Evolutionary conservation across 2,329 filamentous ascomycete genomes (phyloP).

Genomic region (Parasarocladium wereldwijsianum): DNA sequence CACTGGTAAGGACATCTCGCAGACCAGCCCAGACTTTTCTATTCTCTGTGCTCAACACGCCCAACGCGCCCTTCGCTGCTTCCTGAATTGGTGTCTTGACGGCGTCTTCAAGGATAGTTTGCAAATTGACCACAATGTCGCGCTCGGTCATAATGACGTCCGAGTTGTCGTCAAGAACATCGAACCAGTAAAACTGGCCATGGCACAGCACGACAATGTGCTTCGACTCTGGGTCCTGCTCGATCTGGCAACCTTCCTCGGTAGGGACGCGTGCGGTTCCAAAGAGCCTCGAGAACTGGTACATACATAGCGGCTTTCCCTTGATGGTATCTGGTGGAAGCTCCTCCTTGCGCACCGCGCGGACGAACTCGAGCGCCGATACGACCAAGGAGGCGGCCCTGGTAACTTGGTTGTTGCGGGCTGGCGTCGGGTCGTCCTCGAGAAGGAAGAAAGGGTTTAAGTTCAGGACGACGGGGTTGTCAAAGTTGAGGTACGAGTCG

Average conservation of each 20-base stretch:
- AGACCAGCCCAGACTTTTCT: constrained; percentile 90
- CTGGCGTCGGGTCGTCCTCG: constrained; percentile 93
- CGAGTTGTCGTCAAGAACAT: constrained; percentile 85
- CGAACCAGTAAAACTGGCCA: constrained; percentile 98
- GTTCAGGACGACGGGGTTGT: constrained; percentile 94
- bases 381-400: constrained; percentile 83
- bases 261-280: constrained; percentile 91
- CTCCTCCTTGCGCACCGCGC: constrained; percentile 85
- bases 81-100: constrained; percentile 81
- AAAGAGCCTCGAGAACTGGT: constrained; percentile 91
- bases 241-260: constrained; percentile 87
- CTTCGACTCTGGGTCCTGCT: constrained; percentile 83
- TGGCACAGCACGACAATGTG: constrained; percentile 88
- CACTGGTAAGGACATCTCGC: constrained; percentile 72
- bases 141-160: constrained; percentile 96
- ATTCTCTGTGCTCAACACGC: constrained; percentile 91
- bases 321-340: constrained; percentile 76
- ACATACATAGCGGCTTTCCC: constrained; percentile 86
- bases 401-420: constrained; percentile 91
- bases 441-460: constrained; percentile 95
- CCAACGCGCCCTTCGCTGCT: constrained; percentile 85
- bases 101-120: constrained; percentile 85
- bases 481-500: constrained; percentile 94
- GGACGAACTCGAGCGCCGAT: constrained; percentile 81
- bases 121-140: constrained; percentile 79